Evolutionary conservation across 805 yeast genomes (phyloP).

Genomic region (Candida sonorensis): DNA sequence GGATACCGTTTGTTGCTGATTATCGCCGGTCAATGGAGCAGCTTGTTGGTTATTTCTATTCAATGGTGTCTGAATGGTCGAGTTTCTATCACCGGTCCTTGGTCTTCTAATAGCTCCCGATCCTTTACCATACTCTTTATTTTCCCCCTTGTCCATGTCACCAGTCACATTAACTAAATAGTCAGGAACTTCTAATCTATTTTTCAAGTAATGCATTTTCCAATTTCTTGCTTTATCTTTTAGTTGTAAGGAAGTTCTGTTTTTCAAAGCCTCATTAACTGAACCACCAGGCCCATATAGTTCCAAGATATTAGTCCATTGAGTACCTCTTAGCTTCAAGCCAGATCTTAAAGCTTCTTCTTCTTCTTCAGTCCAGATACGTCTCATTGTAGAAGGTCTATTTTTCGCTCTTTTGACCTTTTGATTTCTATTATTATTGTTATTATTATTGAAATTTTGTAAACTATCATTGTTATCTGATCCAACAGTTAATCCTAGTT

Average conservation of each 20-base stretch:
- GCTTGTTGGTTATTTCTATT: slow-evolving; percentile 5
- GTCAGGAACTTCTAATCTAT: slow-evolving; percentile 70
- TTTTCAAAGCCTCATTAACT: slow-evolving; percentile 73
- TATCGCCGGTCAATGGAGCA: too few relatives aligned
- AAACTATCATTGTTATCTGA: too few relatives aligned
- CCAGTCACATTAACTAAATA: slow-evolving; percentile 85
- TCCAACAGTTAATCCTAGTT: too few relatives aligned
- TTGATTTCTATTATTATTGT: neutral
- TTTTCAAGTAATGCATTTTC: slow-evolving; percentile 79
- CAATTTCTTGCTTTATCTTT: slow-evolving; percentile 96
- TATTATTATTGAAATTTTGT: neutral
- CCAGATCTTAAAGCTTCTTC: slow-evolving; percentile 81
- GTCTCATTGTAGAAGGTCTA: slow-evolving; percentile 29
- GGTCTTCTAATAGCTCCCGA: slow-evolving; percentile 14
- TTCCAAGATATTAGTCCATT: slow-evolving; percentile 88
- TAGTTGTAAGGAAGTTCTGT: slow-evolving; percentile 84
- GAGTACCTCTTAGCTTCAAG: slow-evolving; percentile 78
- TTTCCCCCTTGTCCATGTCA: slow-evolving; percentile 41
- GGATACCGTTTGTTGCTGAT: too few relatives aligned
- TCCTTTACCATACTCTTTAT: slow-evolving; percentile 6
- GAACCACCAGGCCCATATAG: slow-evolving; percentile 93
- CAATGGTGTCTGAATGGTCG: slow-evolving; percentile 9
- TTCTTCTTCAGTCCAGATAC: slow-evolving; percentile 86
- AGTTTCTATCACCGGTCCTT: slow-evolving; percentile 14
- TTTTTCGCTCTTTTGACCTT: slow-evolving; percentile 2